Percentiles rank a stretch among this genome's conserved stretches.
phyloP scores from a whole-genome alignment of 2,329 filamentous ascomycete species.

The Neoarthrinium moseri region DNA sequence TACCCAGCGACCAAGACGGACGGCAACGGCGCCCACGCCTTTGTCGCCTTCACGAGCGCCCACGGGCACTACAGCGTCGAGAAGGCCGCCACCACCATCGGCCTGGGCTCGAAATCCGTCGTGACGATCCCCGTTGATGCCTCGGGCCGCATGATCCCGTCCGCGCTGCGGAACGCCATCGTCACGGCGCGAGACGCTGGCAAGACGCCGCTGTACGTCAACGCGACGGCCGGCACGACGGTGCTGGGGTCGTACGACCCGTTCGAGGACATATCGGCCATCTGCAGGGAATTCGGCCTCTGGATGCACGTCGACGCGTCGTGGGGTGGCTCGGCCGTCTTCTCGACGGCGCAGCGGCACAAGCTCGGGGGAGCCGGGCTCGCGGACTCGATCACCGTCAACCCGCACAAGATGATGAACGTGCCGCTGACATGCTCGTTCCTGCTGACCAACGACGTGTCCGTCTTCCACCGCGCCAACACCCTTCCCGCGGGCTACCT shows the following conservation, averaged over 20 bases:
- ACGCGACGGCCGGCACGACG: conserved; percentile 92
- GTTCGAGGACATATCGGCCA: conserved; percentile 63
- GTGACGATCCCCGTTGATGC: conserved; percentile 72
- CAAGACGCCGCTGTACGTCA: conserved; percentile 88
- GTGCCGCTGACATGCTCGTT: conserved; percentile 90
- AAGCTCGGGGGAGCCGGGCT: conserved; percentile 71
- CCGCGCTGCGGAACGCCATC: conserved; percentile 63
- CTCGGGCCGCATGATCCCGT: conserved; percentile 68
- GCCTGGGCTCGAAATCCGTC: conserved; percentile 75
- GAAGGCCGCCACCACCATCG: conserved; percentile 89
- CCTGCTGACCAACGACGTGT: conserved; percentile 74
- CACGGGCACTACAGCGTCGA: conserved; percentile 95
- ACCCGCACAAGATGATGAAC: conserved; percentile 97
- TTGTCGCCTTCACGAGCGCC: conserved; percentile 82
- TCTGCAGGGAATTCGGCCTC: conserved; percentile 70
- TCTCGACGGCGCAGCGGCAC: conserved; percentile 61
- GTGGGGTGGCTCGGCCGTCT: conserved; percentile 85
- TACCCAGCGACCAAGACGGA: conserved; percentile 74
- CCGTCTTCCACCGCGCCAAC: conserved; percentile 78
- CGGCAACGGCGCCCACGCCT: conserved; percentile 65
- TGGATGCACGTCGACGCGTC: conserved; percentile 94
- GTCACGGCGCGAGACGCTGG: conserved; percentile 61
- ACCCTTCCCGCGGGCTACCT: conserved; percentile 85
- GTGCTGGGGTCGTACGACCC: conserved; percentile 89
- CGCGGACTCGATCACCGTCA: conserved; percentile 82